A percentile compares a stretch with the other conserved stretches of the same genome.
Conservation (phyloP, 2,329 filamentous ascomycete genomes). For the Tolypocladium tropicale region DNA sequence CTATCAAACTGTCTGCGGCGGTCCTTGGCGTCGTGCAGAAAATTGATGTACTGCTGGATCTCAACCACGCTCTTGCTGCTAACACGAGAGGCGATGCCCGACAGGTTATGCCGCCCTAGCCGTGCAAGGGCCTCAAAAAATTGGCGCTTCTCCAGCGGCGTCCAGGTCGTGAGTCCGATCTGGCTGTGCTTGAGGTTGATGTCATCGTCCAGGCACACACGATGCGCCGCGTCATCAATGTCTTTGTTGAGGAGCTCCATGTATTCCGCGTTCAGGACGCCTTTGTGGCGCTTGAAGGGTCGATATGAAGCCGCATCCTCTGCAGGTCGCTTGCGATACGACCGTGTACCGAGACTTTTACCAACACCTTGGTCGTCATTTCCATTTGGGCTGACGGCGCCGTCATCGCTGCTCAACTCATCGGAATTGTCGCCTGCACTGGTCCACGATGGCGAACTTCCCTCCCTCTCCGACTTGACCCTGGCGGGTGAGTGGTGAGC, state of each 20-base stretch:
- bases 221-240: conserved; percentile 40
- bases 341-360: conserved; percentile 5
- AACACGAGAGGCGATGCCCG: conserved; percentile 52
- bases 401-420: conserved; percentile 2
- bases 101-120: conserved; percentile 52
- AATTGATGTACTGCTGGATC: conserved; percentile 56
- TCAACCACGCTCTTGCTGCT: conserved; percentile 66
- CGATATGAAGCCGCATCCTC: conserved; percentile 11
- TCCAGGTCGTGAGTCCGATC: conserved; percentile 64
- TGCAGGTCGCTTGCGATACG: conserved; percentile 19
- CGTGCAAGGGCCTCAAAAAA: conserved; percentile 58
- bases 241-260: conserved; percentile 44
- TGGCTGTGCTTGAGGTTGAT: conserved; percentile 36
- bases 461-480: background rate
- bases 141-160: conserved; percentile 53
- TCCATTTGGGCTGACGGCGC: background rate
- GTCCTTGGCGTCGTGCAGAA: conserved; percentile 44
- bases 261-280: conserved; percentile 34
- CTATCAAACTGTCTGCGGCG: conserved; percentile 24
- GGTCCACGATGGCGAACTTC: background rate
- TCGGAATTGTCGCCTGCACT: background rate
- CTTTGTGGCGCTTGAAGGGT: conserved; percentile 35
- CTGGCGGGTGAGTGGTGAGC: background rate
- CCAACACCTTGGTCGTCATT: background rate
- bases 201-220: conserved; percentile 19